Percentiles rank a stretch among this genome's conserved stretches.
phyloP scores from a whole-genome alignment of 2,329 filamentous ascomycete species.

The Exserohilum turcica region DNA sequence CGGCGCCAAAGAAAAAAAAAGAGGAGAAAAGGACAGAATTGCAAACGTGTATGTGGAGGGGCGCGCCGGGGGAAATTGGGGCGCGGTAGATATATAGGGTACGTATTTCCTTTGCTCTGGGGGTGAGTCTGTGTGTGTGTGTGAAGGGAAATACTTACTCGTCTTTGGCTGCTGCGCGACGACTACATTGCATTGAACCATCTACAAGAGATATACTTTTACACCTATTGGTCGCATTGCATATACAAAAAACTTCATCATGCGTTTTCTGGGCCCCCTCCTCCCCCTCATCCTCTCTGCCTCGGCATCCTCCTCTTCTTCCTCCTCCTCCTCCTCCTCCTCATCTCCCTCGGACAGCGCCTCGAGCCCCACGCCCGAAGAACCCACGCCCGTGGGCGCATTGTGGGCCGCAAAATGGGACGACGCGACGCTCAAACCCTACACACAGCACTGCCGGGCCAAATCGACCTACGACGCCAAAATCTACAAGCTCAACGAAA shows the following conservation, averaged over 20 bases:
- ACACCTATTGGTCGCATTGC: background rate
- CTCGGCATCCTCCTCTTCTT: conserved; percentile 10
- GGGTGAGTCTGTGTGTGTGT: too few species aligned
- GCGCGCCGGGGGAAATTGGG: background rate
- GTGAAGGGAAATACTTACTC: too few species aligned
- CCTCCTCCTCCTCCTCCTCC: conserved; percentile 10
- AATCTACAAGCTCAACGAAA: conserved; percentile 39
- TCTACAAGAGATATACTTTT: background rate
- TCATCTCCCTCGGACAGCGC: conserved; percentile 6
- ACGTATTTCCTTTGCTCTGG: too few species aligned
- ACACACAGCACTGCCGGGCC: conserved; percentile 27
- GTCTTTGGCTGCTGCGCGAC: too few species aligned
- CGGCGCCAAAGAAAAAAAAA: conserved; percentile 10
- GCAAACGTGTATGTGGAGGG: background rate
- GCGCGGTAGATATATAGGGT: background rate
- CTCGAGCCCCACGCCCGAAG: conserved; percentile 15
- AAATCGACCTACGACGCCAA: conserved; percentile 28
- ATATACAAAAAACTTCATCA: conserved; percentile 12
- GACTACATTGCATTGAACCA: too few species aligned
- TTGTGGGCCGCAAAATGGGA: conserved; percentile 42
- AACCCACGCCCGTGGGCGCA: conserved; percentile 37
- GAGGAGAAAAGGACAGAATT: conserved; percentile 25
- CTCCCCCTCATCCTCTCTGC: background rate
- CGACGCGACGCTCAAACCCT: conserved; percentile 25
- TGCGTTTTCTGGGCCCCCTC: conserved; percentile 15